Conservation (phyloP, 768 basidiomycete genomes). For the Termitomyces sp. region DNA sequence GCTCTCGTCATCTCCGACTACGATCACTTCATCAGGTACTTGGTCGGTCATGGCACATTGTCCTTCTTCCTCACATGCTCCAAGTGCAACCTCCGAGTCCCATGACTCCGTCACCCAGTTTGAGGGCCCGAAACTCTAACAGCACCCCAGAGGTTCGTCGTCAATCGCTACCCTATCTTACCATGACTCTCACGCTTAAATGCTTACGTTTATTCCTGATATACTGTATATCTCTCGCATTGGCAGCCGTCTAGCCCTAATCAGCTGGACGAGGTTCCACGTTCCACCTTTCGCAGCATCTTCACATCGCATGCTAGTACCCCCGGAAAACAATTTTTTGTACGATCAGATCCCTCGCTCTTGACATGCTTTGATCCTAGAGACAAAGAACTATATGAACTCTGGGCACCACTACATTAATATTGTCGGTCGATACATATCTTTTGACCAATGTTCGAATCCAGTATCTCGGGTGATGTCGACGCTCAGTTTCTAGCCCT, state of each 20-base stretch:
- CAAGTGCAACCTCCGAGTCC: constrained; percentile 13
- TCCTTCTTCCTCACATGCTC: not conserved
- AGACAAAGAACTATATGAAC: constrained; percentile 71
- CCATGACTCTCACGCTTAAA: not conserved
- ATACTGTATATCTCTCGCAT: not conserved
- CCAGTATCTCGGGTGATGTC: not conserved
- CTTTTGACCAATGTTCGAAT: not conserved
- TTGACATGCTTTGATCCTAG: constrained; percentile 69
- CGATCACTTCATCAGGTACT: constrained; percentile 10
- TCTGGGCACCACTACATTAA: constrained; percentile 59
- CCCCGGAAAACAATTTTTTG: constrained; percentile 30
- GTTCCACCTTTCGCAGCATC: constrained; percentile 23
- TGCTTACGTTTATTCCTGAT: constrained; percentile 3
- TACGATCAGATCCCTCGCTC: constrained; percentile 63
- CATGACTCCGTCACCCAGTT: constrained; percentile 11
- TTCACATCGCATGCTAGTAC: constrained; percentile 20
- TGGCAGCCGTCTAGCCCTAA: constrained; percentile 5
- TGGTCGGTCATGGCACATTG: not conserved
- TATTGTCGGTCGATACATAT: not conserved
- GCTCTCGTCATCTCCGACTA: constrained; percentile 14
- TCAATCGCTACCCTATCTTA: not conserved
- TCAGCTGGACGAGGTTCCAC: constrained; percentile 21
- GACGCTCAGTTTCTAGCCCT: not conserved
- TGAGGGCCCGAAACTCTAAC: constrained; percentile 7
- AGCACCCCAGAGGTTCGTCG: constrained; percentile 5